These are phyloP conservation scores for Candida smagusa DNA, from an alignment of 1,139 yeast species.

Conservation along the genomic window DNA sequence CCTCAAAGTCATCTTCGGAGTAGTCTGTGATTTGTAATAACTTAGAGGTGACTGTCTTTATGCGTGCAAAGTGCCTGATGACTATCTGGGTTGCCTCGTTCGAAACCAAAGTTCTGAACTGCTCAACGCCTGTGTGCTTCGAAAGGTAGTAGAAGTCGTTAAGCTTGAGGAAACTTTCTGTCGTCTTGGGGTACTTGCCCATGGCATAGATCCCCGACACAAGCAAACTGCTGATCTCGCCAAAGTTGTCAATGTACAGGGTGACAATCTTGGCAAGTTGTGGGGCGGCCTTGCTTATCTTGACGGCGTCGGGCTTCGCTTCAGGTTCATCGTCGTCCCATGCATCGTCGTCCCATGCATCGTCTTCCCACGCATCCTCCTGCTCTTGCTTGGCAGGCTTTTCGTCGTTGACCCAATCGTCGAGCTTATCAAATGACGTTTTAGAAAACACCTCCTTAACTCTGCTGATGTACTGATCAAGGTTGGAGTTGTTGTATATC, in stretches of 20 bases:
- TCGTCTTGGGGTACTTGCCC: conserved; percentile 30
- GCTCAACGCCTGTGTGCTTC: conserved; percentile 10
- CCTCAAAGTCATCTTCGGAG: conserved; percentile 13
- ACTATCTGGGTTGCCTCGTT: conserved; percentile 22
- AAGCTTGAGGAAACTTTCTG: conserved; percentile 31
- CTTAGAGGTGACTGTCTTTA: conserved; percentile 13
- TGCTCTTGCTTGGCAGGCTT: conserved; percentile 6
- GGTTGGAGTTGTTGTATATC: conserved; percentile 30
- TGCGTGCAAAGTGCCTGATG: conserved; percentile 19
- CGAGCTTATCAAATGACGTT: conserved; percentile 2
- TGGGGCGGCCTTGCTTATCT: background rate
- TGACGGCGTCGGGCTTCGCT: background rate
- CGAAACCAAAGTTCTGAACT: conserved; percentile 17
- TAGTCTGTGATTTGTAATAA: conserved; percentile 16
- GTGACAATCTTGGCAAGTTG: conserved; percentile 13
- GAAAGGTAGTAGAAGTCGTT: conserved; percentile 35
- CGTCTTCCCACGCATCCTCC: conserved; percentile 17
- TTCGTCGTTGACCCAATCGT: conserved; percentile 5
- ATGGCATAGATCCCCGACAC: conserved; percentile 30
- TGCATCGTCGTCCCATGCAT: conserved; percentile 15
- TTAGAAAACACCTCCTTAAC: conserved; percentile 15
- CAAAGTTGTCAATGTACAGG: conserved; percentile 17
- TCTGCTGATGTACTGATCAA: conserved; percentile 16
- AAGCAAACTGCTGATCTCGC: conserved; percentile 9
- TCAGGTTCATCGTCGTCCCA: conserved; percentile 15